These are phyloP conservation scores for Spergularia bocconei DNA, from an alignment of 148 eudicot genomes.

Conservation along the genomic window DNA sequence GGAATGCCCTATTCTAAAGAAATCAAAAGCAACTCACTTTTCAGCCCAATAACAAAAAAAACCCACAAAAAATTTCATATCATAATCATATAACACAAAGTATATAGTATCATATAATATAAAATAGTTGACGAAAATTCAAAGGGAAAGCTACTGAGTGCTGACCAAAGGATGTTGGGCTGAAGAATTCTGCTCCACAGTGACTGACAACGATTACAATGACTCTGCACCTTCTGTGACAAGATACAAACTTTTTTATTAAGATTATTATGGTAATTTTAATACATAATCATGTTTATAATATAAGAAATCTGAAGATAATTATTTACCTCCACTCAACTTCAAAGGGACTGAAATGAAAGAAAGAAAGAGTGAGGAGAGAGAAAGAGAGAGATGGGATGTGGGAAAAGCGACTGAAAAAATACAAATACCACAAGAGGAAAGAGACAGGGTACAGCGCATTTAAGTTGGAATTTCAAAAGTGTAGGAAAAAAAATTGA, in stretches of 20 bases:
- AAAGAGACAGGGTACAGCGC: too few relatives aligned
- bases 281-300: too few relatives aligned
- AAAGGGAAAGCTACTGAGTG: background rate
- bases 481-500: too few relatives aligned
- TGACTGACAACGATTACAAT: background rate
- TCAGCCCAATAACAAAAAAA: background rate
- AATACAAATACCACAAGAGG: too few relatives aligned
- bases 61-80: background rate
- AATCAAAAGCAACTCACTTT: constrained; percentile 15
- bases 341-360: background rate
- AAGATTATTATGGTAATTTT: too few relatives aligned
- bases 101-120: background rate
- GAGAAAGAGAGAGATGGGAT: background rate
- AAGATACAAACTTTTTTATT: background rate
- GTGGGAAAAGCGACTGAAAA: background rate
- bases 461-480: too few relatives aligned
- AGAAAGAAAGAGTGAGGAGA: background rate
- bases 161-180: constrained; percentile 10
- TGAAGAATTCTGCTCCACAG: constrained; percentile 3
- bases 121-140: background rate
- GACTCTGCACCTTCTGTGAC: constrained; percentile 4
- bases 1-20: background rate
- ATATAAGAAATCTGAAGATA: too few relatives aligned
- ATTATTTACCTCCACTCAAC: too few relatives aligned
- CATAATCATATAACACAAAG: background rate